Conservation (phyloP, 495 filamentous ascomycete genomes). For the Pseudoneurospora amorphoporcata region DNA sequence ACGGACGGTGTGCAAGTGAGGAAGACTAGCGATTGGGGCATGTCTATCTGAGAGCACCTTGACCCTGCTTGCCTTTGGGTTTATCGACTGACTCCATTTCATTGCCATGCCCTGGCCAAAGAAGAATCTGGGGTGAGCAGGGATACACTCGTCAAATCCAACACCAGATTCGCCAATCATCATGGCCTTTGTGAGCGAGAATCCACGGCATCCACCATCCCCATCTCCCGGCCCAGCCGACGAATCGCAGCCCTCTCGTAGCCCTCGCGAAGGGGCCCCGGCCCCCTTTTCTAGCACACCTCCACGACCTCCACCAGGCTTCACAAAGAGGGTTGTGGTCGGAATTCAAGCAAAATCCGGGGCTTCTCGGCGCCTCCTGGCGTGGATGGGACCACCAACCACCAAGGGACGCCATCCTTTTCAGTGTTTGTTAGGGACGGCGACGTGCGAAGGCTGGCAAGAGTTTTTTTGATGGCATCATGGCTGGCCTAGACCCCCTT, state of each 20-base stretch:
- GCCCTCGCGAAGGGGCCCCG: not conserved
- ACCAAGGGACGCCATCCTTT: not conserved
- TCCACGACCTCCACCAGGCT: not conserved
- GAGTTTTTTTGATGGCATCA: not conserved
- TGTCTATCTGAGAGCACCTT: not conserved
- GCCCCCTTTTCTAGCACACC: not conserved
- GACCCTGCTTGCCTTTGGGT: not conserved
- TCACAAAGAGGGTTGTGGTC: not conserved
- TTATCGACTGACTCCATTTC: not conserved
- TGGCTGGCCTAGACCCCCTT: not conserved
- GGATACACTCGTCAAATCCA: constrained; percentile 2
- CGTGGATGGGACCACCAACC: not conserved
- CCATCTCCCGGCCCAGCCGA: not conserved
- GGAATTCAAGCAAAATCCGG: not conserved
- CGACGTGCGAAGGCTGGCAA: not conserved
- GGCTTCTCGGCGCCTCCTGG: not conserved
- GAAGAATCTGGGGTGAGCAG: constrained; percentile 21
- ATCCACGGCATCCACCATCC: not conserved
- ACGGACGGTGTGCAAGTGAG: not conserved
- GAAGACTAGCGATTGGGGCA: not conserved
- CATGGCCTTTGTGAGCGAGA: not conserved
- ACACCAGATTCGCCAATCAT: not conserved
- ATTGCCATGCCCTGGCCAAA: not conserved
- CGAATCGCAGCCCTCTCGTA: not conserved
- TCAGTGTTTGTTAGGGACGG: not conserved